These are phyloP conservation scores for Rhodomyrtus tomentosa DNA, from an alignment of 345 rosid genomes.

Conservation along the genomic window DNA sequence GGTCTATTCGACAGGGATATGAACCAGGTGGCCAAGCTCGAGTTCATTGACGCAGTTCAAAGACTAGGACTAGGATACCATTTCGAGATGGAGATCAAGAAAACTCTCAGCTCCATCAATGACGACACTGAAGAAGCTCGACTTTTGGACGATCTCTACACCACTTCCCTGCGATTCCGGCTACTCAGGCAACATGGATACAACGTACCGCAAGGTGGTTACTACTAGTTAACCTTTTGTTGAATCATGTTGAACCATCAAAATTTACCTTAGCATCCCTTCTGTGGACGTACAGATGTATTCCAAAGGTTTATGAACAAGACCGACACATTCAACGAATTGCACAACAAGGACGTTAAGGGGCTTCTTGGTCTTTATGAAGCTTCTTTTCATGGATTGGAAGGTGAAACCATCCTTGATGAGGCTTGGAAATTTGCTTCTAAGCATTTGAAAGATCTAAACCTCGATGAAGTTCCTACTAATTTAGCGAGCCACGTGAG, in stretches of 20 bases:
- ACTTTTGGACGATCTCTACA: background rate
- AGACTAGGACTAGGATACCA: slow-evolving; percentile 11
- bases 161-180: slow-evolving; percentile 2
- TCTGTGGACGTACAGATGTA: background rate
- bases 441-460: background rate
- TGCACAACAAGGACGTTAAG: background rate
- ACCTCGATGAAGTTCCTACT: background rate
- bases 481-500: slow-evolving; percentile 1
- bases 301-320: slow-evolving; percentile 4
- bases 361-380: slow-evolving; percentile 15
- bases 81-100: slow-evolving; percentile 5
- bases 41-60: slow-evolving; percentile 6
- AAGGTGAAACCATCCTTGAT: slow-evolving; percentile 6
- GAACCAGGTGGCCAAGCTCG: background rate
- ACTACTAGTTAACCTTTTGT: background rate
- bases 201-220: background rate
- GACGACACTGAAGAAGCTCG: background rate
- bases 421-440: slow-evolving; percentile 1
- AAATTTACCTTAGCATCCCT: background rate
- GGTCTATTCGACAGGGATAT: background rate
- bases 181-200: slow-evolving; percentile 11
- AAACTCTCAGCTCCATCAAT: background rate
- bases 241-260: background rate
- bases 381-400: slow-evolving; percentile 7
- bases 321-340: background rate